Evolutionary conservation across 129 eudicot genomes (phyloP).

Genomic region (Centella asiatica): DNA sequence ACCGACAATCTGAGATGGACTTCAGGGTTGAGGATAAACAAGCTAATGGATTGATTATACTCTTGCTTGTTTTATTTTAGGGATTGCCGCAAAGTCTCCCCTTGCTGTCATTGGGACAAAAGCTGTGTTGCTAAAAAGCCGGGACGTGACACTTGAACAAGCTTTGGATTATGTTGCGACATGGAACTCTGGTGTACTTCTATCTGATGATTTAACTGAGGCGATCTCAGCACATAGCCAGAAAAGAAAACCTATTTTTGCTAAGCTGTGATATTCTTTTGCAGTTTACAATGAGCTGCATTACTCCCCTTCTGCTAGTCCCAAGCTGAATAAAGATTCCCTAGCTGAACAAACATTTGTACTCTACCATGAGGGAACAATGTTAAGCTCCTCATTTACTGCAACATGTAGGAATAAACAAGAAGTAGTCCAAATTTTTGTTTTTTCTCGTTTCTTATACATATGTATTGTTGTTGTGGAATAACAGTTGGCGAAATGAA

Average conservation of each 20-base stretch:
- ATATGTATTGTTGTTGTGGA: too few species aligned
- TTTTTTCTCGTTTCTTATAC: too few species aligned
- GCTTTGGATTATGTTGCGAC: slow-evolving; percentile 93
- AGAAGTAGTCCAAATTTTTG: too few species aligned
- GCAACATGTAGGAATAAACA: too few species aligned
- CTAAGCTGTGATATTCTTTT: slow-evolving; percentile 43
- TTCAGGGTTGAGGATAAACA: not conserved
- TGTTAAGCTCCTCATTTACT: too few species aligned
- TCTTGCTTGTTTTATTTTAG: slow-evolving; percentile 24
- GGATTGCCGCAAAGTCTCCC: slow-evolving; percentile 70
- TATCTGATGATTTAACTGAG: slow-evolving; percentile 70
- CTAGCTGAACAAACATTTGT: too few species aligned
- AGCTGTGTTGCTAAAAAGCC: slow-evolving; percentile 44
- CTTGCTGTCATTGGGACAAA: slow-evolving; percentile 84
- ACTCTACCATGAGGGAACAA: too few species aligned
- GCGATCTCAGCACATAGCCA: slow-evolving; percentile 46
- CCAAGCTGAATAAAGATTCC: too few species aligned
- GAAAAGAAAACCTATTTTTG: slow-evolving; percentile 60
- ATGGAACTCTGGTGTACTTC: slow-evolving; percentile 73
- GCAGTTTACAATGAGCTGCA: too few species aligned
- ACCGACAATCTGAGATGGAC: not conserved
- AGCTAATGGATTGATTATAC: not conserved
- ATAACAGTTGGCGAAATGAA: too few species aligned
- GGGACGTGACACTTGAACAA: slow-evolving; percentile 55
- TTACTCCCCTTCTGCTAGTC: not conserved